Evolutionary conservation across 2,329 filamentous ascomycete species (phyloP).

Genomic region (Diaporthe humulicola): DNA sequence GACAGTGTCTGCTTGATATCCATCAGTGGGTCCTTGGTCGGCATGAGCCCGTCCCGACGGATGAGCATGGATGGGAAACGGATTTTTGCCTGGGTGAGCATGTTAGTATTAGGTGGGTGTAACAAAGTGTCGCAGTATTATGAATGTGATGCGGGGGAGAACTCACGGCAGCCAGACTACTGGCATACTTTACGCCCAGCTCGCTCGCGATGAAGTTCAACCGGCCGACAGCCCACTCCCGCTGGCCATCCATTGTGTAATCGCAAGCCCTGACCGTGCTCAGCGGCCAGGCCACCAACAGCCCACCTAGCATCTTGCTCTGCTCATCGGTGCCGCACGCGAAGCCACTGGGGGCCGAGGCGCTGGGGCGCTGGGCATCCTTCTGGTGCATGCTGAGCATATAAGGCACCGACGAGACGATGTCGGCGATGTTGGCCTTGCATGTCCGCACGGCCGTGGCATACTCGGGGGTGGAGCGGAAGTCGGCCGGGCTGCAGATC

Average conservation of each 20-base stretch:
- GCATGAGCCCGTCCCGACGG: conserved; percentile 63
- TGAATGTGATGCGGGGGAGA: not conserved
- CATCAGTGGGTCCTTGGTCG: conserved; percentile 41
- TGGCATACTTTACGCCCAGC: conserved; percentile 71
- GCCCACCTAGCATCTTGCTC: conserved; percentile 69
- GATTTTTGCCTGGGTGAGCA: conserved; percentile 61
- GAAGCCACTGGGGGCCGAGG: conserved; percentile 55
- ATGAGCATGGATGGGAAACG: conserved; percentile 75
- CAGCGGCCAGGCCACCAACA: conserved; percentile 72
- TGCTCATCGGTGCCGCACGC: conserved; percentile 62
- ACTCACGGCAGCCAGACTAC: conserved; percentile 64
- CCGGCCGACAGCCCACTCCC: conserved; percentile 67
- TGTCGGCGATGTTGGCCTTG: conserved; percentile 66
- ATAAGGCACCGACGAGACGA: conserved; percentile 71
- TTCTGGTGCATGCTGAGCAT: conserved; percentile 67
- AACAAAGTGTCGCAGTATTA: not conserved
- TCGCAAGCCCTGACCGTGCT: conserved; percentile 68
- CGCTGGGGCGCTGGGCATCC: not conserved
- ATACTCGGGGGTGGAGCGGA: conserved; percentile 73
- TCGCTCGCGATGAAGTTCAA: conserved; percentile 67
- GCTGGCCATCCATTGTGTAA: conserved; percentile 70
- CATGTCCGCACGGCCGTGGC: conserved; percentile 65
- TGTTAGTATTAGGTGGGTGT: not conserved
- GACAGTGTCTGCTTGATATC: conserved; percentile 43
- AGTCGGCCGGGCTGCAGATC: conserved; percentile 71